Evolutionary conservation across 2,329 filamentous ascomycete genomes (phyloP).

Genomic region (Fusarium siculi): DNA sequence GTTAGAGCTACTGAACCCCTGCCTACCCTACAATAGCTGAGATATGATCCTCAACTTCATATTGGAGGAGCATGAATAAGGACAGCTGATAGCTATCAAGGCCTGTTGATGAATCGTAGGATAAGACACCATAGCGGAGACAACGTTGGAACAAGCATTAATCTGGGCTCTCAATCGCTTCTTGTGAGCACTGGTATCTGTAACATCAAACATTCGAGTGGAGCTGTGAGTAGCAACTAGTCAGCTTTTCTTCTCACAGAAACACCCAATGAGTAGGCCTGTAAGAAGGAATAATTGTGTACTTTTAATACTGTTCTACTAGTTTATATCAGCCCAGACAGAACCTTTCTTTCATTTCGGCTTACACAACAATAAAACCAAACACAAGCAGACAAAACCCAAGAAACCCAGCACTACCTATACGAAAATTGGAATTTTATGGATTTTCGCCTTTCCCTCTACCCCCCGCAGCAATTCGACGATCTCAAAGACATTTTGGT

Average conservation of each 20-base stretch:
- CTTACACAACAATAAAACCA: not conserved
- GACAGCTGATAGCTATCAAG: not conserved
- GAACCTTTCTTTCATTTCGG: not conserved
- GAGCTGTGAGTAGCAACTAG: not conserved
- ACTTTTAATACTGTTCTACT: not conserved
- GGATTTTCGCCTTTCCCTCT: too few species aligned
- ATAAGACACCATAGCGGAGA: not conserved
- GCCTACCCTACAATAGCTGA: not conserved
- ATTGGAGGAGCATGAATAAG: not conserved
- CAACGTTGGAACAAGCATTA: not conserved
- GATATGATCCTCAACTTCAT: not conserved
- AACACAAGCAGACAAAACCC: not conserved
- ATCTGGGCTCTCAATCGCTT: not conserved
- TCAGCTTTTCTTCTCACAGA: not conserved
- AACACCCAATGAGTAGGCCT: not conserved
- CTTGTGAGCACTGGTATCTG: not conserved
- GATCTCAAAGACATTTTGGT: fast-evolving
- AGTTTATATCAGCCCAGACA: not conserved
- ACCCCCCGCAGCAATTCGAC: too few species aligned
- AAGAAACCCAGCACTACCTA: not conserved
- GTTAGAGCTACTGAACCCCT: too few species aligned
- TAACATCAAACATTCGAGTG: too few species aligned
- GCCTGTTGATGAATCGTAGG: not conserved
- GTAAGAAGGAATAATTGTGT: not conserved
- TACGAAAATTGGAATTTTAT: not conserved